Conservation (phyloP, 2,329 filamentous ascomycete genomes). For the Penicillium expansum region DNA sequence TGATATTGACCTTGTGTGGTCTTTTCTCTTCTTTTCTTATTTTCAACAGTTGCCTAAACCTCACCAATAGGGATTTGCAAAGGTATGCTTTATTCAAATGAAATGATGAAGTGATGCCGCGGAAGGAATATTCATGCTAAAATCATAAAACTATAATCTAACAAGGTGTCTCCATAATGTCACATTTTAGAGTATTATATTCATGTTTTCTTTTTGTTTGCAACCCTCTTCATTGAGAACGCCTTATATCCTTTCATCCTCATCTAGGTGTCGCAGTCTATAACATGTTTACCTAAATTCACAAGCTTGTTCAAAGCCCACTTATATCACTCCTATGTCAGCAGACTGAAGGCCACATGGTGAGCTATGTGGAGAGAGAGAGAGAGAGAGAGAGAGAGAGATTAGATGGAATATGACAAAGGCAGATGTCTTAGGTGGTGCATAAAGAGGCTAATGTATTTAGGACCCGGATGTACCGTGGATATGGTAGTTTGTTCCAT, state of each 20-base stretch:
- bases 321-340: background rate
- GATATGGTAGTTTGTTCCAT: background rate
- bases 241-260: background rate
- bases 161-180: background rate
- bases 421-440: background rate
- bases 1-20: background rate
- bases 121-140: background rate
- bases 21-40: background rate
- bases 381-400: background rate
- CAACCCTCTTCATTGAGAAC: too few species aligned
- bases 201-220: too few species aligned
- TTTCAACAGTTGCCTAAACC: background rate
- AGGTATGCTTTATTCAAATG: background rate
- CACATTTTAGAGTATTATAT: too few species aligned
- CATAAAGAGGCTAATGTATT: background rate
- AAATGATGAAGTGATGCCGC: background rate
- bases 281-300: background rate
- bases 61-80: too few species aligned
- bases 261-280: background rate
- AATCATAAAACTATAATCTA: background rate
- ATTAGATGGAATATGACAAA: background rate
- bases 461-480: background rate
- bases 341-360: background rate
- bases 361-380: background rate
- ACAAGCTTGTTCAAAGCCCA: background rate